Evolutionary conservation across 257 asterid genomes (phyloP).

Genomic region (Nicotiana otophora): DNA sequence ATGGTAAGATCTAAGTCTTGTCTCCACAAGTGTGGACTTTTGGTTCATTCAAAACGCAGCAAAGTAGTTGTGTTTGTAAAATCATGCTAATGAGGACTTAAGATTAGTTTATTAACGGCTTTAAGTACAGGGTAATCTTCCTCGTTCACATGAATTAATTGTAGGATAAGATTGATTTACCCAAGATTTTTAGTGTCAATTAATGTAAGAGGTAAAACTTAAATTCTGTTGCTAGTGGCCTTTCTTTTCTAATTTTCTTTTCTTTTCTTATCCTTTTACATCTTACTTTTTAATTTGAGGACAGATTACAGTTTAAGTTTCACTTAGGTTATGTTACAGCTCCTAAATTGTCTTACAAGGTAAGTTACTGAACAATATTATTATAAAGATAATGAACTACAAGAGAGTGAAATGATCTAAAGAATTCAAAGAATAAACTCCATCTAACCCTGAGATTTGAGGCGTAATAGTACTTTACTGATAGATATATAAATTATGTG

Average conservation of each 20-base stretch:
- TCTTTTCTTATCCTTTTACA: background rate
- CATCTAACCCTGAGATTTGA: too few relatives aligned
- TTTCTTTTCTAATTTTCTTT: background rate
- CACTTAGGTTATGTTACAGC: background rate
- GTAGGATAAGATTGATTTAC: background rate
- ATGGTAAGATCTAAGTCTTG: slow-evolving; percentile 35
- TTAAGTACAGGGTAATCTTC: slow-evolving; percentile 1
- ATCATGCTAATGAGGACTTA: slow-evolving; percentile 4
- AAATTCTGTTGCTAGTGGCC: background rate
- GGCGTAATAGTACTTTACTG: too few relatives aligned
- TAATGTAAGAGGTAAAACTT: background rate
- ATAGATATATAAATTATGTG: too few relatives aligned
- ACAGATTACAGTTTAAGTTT: background rate
- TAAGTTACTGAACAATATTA: background rate
- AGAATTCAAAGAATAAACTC: background rate
- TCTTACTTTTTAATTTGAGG: background rate
- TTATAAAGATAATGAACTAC: background rate
- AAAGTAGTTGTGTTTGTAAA: slow-evolving; percentile 8
- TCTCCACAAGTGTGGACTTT: slow-evolving; percentile 20
- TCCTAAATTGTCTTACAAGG: background rate
- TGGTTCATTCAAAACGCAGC: background rate
- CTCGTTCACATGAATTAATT: background rate
- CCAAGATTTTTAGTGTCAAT: background rate
- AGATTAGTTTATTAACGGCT: slow-evolving; percentile 2
- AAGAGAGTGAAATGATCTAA: background rate